Evolutionary conservation across 495 filamentous ascomycete genomes (phyloP).

Genomic region (Penicillium daleae): DNA sequence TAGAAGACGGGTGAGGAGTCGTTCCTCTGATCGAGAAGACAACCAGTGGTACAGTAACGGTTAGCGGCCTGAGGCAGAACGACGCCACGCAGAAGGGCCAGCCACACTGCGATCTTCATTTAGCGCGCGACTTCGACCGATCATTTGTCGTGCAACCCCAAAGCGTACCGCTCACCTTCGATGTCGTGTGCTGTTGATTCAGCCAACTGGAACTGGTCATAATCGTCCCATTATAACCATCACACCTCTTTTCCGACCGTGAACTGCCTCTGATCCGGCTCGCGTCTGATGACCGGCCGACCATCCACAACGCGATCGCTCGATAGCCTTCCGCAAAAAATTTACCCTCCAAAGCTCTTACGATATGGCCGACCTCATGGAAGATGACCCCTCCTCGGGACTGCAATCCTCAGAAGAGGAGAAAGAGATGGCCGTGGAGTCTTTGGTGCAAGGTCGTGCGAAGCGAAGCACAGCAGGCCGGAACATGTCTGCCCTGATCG

Average conservation of each 20-base stretch:
- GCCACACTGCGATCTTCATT: constrained; percentile 7
- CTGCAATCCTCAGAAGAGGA: constrained; percentile 42
- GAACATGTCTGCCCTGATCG: constrained; percentile 77
- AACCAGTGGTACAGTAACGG: background rate
- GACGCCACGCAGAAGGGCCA: background rate
- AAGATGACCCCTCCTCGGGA: constrained; percentile 36
- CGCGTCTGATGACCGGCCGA: constrained; percentile 17
- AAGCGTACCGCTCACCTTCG: background rate
- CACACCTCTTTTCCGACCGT: background rate
- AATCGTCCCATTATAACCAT: background rate
- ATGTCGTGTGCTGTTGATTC: background rate
- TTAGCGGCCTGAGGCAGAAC: constrained; percentile 3
- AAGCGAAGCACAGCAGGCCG: constrained; percentile 87
- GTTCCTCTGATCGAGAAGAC: background rate
- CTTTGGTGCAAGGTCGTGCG: constrained; percentile 74
- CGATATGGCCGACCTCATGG: constrained; percentile 33
- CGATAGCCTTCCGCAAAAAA: background rate
- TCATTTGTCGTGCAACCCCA: background rate
- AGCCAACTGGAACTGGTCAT: background rate
- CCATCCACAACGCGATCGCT: constrained; percentile 7
- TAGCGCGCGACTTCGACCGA: background rate
- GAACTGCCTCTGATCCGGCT: constrained; percentile 1
- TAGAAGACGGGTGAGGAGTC: background rate
- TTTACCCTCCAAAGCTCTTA: background rate
- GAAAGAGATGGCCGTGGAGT: constrained; percentile 59